phyloP scores from a whole-genome alignment of 108 stramenopile species.

The Pelagomonas calceolata region DNA sequence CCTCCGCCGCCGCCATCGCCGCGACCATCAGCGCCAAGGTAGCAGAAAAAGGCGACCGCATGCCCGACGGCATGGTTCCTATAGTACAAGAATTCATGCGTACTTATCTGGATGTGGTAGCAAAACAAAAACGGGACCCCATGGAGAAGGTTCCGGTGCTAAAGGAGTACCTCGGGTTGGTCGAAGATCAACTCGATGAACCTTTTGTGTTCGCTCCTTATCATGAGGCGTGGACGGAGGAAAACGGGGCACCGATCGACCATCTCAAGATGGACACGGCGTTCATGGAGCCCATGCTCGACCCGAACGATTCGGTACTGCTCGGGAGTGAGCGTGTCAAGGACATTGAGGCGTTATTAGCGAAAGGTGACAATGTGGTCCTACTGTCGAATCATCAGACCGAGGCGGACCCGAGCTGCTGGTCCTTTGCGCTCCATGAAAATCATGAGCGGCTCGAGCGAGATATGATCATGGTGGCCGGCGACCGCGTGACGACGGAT shows the following conservation, averaged over 20 bases:
- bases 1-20: background rate
- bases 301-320: slow-evolving; percentile 52
- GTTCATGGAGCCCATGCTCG: slow-evolving; percentile 79
- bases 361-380: slow-evolving; percentile 75
- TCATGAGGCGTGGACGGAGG: background rate
- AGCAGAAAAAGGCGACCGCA: background rate
- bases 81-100: slow-evolving; percentile 4
- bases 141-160: background rate
- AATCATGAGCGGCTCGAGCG: slow-evolving; percentile 56
- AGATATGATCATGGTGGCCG: slow-evolving; percentile 70
- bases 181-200: background rate
- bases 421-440: slow-evolving; percentile 49
- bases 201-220: background rate
- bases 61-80: background rate
- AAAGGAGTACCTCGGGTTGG: background rate
- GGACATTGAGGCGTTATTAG: slow-evolving; percentile 53
- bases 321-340: slow-evolving; percentile 62
- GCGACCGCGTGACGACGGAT: slow-evolving; percentile 90
- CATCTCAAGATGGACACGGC: slow-evolving; percentile 72
- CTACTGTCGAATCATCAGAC: slow-evolving; percentile 89
- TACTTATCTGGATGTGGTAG: background rate
- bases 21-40: background rate
- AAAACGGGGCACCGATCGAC: slow-evolving; percentile 27
- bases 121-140: background rate
- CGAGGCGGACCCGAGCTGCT: slow-evolving; percentile 90